Base-by-base conservation (phyloP, 306 rosid genomes). In the Corylus avellana region DNA sequence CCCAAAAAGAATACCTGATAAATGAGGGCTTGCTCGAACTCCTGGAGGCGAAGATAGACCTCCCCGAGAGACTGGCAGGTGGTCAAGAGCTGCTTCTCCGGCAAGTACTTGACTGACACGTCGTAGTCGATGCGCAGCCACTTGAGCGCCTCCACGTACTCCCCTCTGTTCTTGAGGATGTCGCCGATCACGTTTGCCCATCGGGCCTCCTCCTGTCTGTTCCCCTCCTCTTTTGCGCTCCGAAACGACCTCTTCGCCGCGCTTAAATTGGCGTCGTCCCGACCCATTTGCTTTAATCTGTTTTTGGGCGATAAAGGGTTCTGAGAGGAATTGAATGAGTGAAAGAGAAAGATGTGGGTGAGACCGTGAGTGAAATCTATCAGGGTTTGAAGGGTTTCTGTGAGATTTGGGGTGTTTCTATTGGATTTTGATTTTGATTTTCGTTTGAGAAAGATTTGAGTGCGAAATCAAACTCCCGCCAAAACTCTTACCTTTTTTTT, bases 1-100 rank as follows among this genome's bases (percentile, higher is more conserved):
- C 6, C 5, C 22, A 27, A 56, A 71, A 47, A 7, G 37, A 14
- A 12, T 25, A 10, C 98, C 97, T 95, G 98, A 83, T 75, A 95
- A 72, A 46, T 25, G 39, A 92, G 90, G 75, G 98, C 98, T 3
- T 91, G 83, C 27, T 62, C 8, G 89, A 88, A 95, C 1, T 72
- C 74, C 66, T 88, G 90, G 18, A 89, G 98, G 8, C 97, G 93
- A 75, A 95, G 94, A 64, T 92, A 92, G 75, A 92, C 84, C 76
- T 95, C 98, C 4, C 97, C 98, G 61, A 95, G 88, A 16, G 98
- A 95, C 87, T 95, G 98, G 29, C 98, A 92, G 3, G 98, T 88
- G 7, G 97, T 87, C 32, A 91, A 85, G 81, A 90, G 85, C 16
- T 95, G 92, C 72, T 86, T 88, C 54, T 89, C 89, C 0, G 90